Percentiles rank a stretch among this genome's conserved stretches.
These are phyloP conservation scores for Lecanicillium sp. DNA, from an alignment of 2,329 filamentous ascomycete genomes.

Conservation along the genomic window DNA sequence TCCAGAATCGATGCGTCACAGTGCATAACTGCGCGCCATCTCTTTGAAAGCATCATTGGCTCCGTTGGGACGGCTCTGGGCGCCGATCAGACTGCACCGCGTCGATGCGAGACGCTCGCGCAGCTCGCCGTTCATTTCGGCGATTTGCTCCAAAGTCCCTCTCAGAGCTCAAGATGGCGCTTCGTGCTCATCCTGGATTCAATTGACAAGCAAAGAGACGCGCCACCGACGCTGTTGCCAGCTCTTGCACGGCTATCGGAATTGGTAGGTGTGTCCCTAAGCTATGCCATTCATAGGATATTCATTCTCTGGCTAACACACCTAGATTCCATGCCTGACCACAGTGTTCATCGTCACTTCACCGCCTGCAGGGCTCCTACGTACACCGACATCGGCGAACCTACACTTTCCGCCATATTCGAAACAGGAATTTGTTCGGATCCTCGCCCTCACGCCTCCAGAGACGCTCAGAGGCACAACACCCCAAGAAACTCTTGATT, in stretches of 20 bases:
- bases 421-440: conserved; percentile 69
- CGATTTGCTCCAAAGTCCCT: conserved; percentile 45
- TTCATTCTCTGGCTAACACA: conserved; percentile 8
- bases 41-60: conserved; percentile 63
- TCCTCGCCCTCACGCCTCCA: conserved; percentile 53
- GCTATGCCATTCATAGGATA: no score
- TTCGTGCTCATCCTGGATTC: conserved; percentile 84
- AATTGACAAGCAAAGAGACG: conserved; percentile 77
- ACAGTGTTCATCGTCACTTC: conserved; percentile 70
- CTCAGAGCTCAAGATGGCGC: conserved; percentile 34
- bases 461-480: conserved; percentile 40
- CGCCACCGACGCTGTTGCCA: conserved; percentile 67
- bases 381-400: conserved; percentile 62
- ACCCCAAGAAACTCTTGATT: conserved; percentile 49
- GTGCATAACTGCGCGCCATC: conserved; percentile 69
- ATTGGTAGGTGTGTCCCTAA: conserved; percentile 39
- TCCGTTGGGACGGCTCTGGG: conserved; percentile 46
- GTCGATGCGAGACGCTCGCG: conserved; percentile 72
- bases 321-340: conserved; percentile 68
- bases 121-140: conserved; percentile 66
- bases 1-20: conserved; percentile 62
- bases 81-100: conserved; percentile 36
- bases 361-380: conserved; percentile 61
- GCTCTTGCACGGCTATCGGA: conserved; percentile 77
- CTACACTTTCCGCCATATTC: conserved; percentile 79